Evolutionary conservation across 768 basidiomycete genomes (phyloP).

Genomic region (Macrolepiota albuminosa): DNA sequence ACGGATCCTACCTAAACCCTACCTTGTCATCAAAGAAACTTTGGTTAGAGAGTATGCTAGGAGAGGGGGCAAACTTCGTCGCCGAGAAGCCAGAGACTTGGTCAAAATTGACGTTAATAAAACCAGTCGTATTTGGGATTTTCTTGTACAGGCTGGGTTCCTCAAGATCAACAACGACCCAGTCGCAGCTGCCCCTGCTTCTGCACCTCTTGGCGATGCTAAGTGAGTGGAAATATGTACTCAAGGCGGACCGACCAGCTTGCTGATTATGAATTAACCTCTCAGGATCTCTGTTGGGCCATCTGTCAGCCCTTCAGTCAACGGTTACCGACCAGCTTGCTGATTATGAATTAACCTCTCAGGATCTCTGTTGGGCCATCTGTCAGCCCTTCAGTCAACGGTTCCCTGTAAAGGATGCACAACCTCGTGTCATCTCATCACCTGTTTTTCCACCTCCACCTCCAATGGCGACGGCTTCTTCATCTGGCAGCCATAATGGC

Average conservation of each 20-base stretch:
- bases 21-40: conserved; percentile 93
- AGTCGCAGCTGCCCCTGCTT: conserved; percentile 13
- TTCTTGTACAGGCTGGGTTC: conserved; percentile 81
- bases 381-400: conserved; percentile 22
- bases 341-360: neutral
- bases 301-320: conserved; percentile 20
- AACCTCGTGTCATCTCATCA: conserved; percentile 10
- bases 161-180: conserved; percentile 63
- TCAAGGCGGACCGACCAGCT: neutral
- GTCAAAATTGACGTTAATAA: conserved; percentile 94
- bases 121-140: conserved; percentile 90
- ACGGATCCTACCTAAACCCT: conserved; percentile 91
- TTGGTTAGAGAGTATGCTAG: conserved; percentile 91
- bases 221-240: conserved; percentile 26
- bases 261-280: neutral
- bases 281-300: conserved; percentile 9
- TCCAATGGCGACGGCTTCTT: conserved; percentile 24
- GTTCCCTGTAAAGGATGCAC: conserved; percentile 31
- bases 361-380: conserved; percentile 13
- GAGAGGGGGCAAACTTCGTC: conserved; percentile 80
- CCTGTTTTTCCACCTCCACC: conserved; percentile 26
- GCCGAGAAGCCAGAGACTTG: conserved; percentile 84
- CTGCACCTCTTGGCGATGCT: conserved; percentile 26
- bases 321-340: conserved; percentile 17
- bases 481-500: conserved; percentile 33